These are phyloP conservation scores for Phaeosphaeriaceae sp. DNA, from an alignment of 2,329 filamentous ascomycete species.

Conservation along the genomic window DNA sequence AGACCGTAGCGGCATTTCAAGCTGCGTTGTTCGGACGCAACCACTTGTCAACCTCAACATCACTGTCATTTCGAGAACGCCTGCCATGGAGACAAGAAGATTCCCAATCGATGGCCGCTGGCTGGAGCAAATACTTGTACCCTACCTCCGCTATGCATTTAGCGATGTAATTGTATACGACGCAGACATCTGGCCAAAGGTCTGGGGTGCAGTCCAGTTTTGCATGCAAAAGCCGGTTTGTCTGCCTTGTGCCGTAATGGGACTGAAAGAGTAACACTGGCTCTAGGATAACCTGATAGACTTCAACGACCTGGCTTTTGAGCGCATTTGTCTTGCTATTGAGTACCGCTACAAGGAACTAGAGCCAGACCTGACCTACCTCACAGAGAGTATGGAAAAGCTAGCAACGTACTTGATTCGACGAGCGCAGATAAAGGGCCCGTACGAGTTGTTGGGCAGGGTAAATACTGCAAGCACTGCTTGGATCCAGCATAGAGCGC, in stretches of 20 bases:
- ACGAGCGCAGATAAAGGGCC: slow-evolving; percentile 18
- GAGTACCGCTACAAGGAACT: slow-evolving; percentile 8
- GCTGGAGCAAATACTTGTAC: slow-evolving; percentile 14
- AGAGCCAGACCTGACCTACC: slow-evolving; percentile 3
- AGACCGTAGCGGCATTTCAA: slow-evolving; percentile 12
- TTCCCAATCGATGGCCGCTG: slow-evolving; percentile 9
- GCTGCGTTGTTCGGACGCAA: slow-evolving; percentile 44
- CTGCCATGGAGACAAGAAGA: slow-evolving; percentile 4
- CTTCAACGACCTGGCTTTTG: slow-evolving; percentile 15
- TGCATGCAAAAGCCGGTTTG: slow-evolving; percentile 9
- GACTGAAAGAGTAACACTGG: background rate
- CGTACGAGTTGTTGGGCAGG: slow-evolving; percentile 15
- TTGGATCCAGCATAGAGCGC: slow-evolving; percentile 10
- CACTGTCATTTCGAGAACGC: background rate
- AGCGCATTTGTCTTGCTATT: slow-evolving; percentile 20
- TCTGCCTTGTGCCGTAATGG: background rate
- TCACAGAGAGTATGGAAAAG: slow-evolving; percentile 13
- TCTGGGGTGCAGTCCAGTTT: slow-evolving; percentile 7
- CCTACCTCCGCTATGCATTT: slow-evolving; percentile 20
- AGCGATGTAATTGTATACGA: slow-evolving; percentile 5
- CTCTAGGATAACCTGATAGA: slow-evolving; percentile 8
- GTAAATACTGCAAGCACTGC: slow-evolving; percentile 8
- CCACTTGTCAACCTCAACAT: slow-evolving; percentile 41
- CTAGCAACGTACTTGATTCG: slow-evolving; percentile 17
- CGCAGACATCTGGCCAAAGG: slow-evolving; percentile 4